phyloP scores from a whole-genome alignment of 306 rosid species.

The Sicyos edulis region DNA sequence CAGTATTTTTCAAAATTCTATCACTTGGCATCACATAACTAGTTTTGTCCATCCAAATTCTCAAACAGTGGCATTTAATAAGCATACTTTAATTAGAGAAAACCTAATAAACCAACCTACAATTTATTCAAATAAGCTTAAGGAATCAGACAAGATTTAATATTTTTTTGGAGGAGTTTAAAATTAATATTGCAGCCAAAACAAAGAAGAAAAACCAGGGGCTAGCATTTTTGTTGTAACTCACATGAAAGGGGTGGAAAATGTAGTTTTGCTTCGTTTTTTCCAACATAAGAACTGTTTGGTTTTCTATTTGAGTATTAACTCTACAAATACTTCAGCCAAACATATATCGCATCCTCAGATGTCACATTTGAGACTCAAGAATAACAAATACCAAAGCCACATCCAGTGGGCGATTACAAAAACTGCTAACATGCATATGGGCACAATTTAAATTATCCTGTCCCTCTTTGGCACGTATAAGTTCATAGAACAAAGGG shows the following conservation, averaged over 20 bases:
- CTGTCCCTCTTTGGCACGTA: background rate
- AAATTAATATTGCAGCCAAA: background rate
- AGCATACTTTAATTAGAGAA: background rate
- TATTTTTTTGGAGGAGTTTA: background rate
- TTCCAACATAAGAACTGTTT: background rate
- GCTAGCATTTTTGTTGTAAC: background rate
- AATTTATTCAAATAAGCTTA: background rate
- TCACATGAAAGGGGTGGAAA: background rate
- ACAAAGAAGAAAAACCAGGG: background rate
- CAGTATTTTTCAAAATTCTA: background rate
- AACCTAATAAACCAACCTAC: background rate
- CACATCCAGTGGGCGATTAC: background rate
- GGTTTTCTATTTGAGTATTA: background rate
- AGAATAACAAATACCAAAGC: background rate
- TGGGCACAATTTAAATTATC: background rate
- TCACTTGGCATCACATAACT: slow-evolving; percentile 1
- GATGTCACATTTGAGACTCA: slow-evolving; percentile 3
- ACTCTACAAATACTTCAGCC: background rate
- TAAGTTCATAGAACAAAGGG: slow-evolving; percentile 1
- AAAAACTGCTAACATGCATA: background rate
- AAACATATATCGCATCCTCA: background rate
- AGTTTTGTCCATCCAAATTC: background rate
- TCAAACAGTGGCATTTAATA: background rate
- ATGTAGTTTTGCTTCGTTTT: background rate
- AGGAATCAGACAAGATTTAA: background rate